Evolutionary conservation across 371 early-diverging fungal genomes (phyloP).

Genomic region (Apophysomyces ossiformis): DNA sequence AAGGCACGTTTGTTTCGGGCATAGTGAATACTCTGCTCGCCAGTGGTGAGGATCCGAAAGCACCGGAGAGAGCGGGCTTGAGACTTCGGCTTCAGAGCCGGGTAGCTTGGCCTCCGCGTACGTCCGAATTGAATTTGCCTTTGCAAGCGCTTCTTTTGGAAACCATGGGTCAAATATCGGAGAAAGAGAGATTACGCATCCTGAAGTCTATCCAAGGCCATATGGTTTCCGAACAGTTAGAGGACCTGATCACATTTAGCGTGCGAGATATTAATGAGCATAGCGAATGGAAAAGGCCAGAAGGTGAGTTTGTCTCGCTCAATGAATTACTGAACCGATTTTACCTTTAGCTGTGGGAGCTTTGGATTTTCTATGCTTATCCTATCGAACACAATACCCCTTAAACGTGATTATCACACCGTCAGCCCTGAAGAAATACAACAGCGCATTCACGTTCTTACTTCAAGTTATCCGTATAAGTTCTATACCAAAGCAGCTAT

Average conservation of each 20-base stretch:
- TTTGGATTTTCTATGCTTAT: slow-evolving; percentile 54
- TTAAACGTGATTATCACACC: slow-evolving; percentile 50
- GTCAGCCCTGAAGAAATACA: slow-evolving; percentile 48
- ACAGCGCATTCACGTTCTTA: slow-evolving; percentile 55
- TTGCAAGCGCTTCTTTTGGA: slow-evolving; percentile 49
- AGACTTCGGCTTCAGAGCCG: slow-evolving; percentile 14
- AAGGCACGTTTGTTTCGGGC: slow-evolving; percentile 42
- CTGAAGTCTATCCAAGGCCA: slow-evolving; percentile 4
- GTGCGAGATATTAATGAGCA: slow-evolving; percentile 34
- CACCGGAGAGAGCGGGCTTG: slow-evolving; percentile 12
- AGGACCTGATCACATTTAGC: slow-evolving; percentile 48
- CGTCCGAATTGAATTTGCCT: slow-evolving; percentile 44
- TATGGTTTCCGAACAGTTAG: slow-evolving; percentile 25
- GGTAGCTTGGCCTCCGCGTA: slow-evolving; percentile 50
- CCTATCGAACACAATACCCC: slow-evolving; percentile 52
- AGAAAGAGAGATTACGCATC: background rate
- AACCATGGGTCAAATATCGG: slow-evolving; percentile 19
- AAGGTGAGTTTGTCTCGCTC: slow-evolving; percentile 32
- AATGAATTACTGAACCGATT: background rate
- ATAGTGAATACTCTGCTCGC: slow-evolving; percentile 39
- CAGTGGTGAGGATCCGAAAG: slow-evolving; percentile 16
- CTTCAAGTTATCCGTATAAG: slow-evolving; percentile 43
- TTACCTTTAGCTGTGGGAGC: slow-evolving; percentile 41
- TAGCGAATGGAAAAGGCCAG: slow-evolving; percentile 34
- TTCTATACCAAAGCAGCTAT: slow-evolving; percentile 40